These are phyloP conservation scores for Cinchona pubescens DNA, from an alignment of 257 asterid species.

Conservation along the genomic window DNA sequence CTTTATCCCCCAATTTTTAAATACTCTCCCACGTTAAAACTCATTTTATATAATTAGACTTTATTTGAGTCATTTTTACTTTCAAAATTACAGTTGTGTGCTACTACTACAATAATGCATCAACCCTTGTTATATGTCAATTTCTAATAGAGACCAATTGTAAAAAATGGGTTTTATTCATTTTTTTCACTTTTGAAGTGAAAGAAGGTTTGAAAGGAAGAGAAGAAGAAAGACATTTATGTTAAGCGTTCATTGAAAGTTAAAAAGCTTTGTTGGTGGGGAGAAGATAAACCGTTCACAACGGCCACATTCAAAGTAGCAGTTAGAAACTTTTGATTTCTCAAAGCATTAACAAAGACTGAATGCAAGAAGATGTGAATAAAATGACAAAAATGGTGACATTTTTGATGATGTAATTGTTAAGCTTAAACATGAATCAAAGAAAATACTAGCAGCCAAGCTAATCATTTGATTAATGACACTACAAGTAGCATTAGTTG, in stretches of 20 bases:
- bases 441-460: conserved; percentile 2
- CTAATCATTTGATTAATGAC: conserved; percentile 6
- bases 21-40: too few species aligned
- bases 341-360: not conserved
- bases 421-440: not conserved
- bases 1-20: too few species aligned
- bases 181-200: too few species aligned
- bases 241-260: not conserved
- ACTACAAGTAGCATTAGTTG: not conserved
- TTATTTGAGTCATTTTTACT: too few species aligned
- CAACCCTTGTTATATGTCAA: too few species aligned
- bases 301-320: conserved; percentile 19
- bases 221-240: not conserved
- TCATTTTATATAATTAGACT: too few species aligned
- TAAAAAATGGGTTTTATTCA: too few species aligned
- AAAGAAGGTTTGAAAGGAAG: not conserved
- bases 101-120: too few species aligned
- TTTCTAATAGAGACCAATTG: not conserved
- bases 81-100: too few species aligned
- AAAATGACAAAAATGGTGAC: conserved; percentile 20
- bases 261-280: not conserved
- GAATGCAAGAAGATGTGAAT: conserved; percentile 5
- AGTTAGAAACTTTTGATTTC: conserved; percentile 14
- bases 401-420: conserved; percentile 11
- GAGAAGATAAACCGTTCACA: conserved; percentile 12